Conservation (phyloP, 495 filamentous ascomycete genomes). For the Penicillium macrosclerotiorum region DNA sequence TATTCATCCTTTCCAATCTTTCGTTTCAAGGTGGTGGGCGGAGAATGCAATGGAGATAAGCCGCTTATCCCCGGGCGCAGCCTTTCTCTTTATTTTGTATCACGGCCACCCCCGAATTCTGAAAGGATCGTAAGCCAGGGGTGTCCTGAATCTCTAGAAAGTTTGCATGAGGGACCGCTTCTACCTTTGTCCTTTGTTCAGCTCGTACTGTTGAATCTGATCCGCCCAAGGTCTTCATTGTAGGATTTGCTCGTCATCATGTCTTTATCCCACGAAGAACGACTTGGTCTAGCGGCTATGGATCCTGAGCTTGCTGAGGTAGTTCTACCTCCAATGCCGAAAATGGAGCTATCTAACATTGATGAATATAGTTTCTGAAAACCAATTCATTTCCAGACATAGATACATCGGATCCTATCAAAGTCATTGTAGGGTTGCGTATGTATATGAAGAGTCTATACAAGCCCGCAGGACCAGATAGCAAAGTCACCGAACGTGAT, state of each 20-base stretch:
- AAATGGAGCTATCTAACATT: neutral
- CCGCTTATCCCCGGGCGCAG: no score
- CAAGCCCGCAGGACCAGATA: neutral
- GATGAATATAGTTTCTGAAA: neutral
- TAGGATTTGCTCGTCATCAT: neutral
- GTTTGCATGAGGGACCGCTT: no score
- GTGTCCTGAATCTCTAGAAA: no score
- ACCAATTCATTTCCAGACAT: neutral
- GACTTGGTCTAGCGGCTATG: neutral
- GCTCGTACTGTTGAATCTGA: no score
- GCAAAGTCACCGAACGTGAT: neutral
- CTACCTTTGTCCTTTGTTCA: no score
- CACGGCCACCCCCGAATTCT: no score
- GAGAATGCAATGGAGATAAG: no score
- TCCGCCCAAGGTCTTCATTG: no score
- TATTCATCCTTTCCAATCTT: no score
- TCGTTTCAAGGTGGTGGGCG: no score
- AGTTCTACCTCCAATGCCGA: neutral
- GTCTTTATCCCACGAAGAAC: neutral
- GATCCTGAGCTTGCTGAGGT: neutral
- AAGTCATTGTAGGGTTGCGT: neutral
- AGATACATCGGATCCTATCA: neutral
- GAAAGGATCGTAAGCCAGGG: no score
- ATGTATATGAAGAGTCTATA: constrained; percentile 1
- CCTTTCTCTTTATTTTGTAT: no score